These are phyloP conservation scores for Fusarium pilosicola DNA, from an alignment of 2,329 filamentous ascomycete species.

Conservation along the genomic window DNA sequence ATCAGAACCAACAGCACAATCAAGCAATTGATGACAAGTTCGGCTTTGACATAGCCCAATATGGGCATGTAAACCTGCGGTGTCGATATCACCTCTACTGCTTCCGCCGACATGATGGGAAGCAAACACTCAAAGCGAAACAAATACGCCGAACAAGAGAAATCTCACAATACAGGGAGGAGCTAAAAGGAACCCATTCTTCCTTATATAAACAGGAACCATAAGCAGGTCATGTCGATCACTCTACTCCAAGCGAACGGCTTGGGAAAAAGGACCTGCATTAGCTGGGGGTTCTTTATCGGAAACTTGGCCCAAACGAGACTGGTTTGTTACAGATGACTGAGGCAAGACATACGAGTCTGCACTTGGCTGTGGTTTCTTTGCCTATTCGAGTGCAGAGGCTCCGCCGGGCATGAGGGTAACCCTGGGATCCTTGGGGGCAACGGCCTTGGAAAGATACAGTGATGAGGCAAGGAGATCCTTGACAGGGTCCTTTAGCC, in stretches of 20 bases:
- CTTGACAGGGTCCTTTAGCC: not conserved
- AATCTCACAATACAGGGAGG: not conserved
- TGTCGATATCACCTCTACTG: constrained; percentile 23
- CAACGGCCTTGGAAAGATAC: not conserved
- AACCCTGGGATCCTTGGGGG: not conserved
- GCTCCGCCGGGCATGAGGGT: not conserved
- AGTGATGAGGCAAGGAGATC: not conserved
- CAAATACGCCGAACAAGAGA: constrained; percentile 1
- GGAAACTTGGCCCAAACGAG: not conserved
- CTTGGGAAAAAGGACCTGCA: constrained; percentile 15
- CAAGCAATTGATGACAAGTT: constrained; percentile 46
- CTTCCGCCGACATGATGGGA: constrained; percentile 11
- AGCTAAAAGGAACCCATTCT: not conserved
- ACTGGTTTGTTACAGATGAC: not conserved
- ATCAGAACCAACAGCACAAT: constrained; percentile 45
- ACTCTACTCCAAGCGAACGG: not conserved
- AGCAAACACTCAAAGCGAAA: constrained; percentile 8
- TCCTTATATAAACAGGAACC: constrained; percentile 24
- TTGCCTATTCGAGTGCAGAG: not conserved
- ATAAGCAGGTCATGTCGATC: constrained; percentile 23
- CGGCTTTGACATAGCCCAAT: constrained; percentile 40
- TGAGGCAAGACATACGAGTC: not conserved
- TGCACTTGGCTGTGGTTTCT: not conserved
- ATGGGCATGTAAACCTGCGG: constrained; percentile 25
- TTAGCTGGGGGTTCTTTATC: constrained; percentile 4